These are phyloP conservation scores for Diplodia seriata DNA, from an alignment of 2,329 filamentous ascomycete genomes.

Conservation along the genomic window DNA sequence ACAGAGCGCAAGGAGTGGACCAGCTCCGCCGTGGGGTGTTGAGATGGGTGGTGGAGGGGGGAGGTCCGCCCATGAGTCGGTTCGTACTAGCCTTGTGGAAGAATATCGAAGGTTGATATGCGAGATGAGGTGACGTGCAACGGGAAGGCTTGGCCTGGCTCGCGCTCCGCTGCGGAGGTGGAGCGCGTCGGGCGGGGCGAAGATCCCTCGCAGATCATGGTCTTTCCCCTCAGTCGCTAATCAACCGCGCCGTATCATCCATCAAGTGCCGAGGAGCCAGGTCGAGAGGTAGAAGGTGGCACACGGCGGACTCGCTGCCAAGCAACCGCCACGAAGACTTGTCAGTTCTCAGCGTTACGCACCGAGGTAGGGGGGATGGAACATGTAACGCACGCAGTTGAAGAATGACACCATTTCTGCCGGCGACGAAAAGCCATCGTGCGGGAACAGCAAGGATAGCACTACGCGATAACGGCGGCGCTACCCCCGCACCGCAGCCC, in stretches of 20 bases:
- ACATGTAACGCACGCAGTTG: constrained; percentile 7
- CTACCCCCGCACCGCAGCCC: constrained; percentile 19
- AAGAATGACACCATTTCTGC: neutral
- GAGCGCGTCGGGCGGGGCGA: neutral
- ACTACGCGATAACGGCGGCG: constrained; percentile 10
- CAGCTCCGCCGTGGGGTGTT: neutral
- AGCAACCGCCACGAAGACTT: neutral
- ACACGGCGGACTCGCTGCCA: constrained; percentile 2
- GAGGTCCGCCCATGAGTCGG: neutral
- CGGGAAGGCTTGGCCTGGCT: neutral
- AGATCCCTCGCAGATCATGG: constrained; percentile 28
- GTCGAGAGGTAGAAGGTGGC: too few species aligned
- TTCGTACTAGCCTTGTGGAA: neutral
- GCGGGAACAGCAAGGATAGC: too few species aligned
- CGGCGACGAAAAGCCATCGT: neutral
- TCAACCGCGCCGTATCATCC: neutral
- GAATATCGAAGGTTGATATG: neutral
- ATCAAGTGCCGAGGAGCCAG: too few species aligned
- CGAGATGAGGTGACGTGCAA: constrained; percentile 3
- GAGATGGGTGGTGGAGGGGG: constrained; percentile 11
- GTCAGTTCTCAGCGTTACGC: neutral
- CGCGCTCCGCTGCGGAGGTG: constrained; percentile 16
- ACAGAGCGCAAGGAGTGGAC: constrained; percentile 2
- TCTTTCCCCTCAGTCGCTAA: neutral
- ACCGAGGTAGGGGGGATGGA: constrained; percentile 9